Percentiles rank a stretch among this genome's conserved stretches.
Conservation (phyloP, 2,329 filamentous ascomycete genomes). For the Cladosporium sp. region DNA sequence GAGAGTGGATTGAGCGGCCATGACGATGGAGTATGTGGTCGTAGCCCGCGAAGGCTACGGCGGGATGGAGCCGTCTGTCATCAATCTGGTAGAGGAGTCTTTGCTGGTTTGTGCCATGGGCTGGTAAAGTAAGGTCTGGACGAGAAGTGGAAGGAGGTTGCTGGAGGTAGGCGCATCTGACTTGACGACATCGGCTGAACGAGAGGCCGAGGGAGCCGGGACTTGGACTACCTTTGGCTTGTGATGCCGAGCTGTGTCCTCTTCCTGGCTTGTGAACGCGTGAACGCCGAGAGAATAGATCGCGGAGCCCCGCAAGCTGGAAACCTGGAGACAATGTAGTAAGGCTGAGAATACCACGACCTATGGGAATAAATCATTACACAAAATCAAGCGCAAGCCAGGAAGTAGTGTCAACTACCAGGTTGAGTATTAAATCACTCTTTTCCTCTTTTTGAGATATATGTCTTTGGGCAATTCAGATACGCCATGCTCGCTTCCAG, state of each 20-base stretch:
- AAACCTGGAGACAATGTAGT: not conserved
- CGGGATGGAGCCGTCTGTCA: slow-evolving; percentile 9
- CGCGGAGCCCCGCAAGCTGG: not conserved
- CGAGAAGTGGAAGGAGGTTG: not conserved
- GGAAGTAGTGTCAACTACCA: not conserved
- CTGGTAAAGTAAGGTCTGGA: not conserved
- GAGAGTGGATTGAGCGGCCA: slow-evolving; percentile 88
- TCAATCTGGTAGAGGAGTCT: not conserved
- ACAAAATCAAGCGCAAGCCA: not conserved
- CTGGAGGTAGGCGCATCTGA: not conserved
- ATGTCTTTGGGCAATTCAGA: not conserved
- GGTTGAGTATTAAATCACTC: too few species aligned
- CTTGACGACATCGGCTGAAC: slow-evolving; percentile 12
- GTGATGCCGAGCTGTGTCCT: not conserved
- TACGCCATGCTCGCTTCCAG: not conserved
- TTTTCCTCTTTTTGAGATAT: too few species aligned
- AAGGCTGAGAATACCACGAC: too few species aligned
- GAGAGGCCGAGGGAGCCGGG: slow-evolving; percentile 13
- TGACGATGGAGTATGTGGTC: slow-evolving; percentile 41
- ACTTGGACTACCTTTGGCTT: not conserved
- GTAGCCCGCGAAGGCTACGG: slow-evolving; percentile 13
- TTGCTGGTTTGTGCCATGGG: not conserved
- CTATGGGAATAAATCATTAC: too few species aligned
- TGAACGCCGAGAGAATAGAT: not conserved
- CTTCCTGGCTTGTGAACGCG: not conserved